phyloP scores from a whole-genome alignment of 2,329 filamentous ascomycete species.

The Diaporthe sp. region DNA sequence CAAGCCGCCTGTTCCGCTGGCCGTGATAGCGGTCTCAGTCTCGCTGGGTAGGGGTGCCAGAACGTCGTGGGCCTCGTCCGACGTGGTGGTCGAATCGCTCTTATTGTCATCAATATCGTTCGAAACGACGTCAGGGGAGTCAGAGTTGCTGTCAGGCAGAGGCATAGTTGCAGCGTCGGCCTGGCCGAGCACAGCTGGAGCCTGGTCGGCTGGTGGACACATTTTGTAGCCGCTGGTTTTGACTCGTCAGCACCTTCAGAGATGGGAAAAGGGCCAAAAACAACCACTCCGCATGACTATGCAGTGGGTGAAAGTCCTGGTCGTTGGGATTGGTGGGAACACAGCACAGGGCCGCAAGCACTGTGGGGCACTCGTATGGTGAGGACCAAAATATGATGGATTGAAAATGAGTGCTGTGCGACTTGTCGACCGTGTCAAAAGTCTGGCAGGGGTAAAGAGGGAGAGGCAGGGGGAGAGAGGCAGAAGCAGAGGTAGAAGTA shows the following conservation, averaged over 20 bases:
- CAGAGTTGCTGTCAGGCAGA: slow-evolving; percentile 18
- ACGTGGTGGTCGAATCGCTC: background rate
- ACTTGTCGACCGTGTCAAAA: background rate
- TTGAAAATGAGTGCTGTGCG: background rate
- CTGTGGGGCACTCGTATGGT: background rate
- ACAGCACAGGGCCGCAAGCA: background rate
- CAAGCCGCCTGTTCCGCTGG: background rate
- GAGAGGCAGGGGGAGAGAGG: background rate
- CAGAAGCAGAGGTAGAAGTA: too few relatives aligned
- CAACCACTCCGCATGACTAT: too few relatives aligned
- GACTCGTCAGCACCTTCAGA: background rate
- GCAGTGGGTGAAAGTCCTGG: background rate
- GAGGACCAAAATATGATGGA: background rate
- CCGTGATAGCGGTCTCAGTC: background rate
- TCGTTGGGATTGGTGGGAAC: background rate
- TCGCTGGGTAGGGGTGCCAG: background rate
- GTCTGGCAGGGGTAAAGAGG: background rate
- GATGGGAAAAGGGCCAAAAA: too few relatives aligned
- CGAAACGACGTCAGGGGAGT: background rate
- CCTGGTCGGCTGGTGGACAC: background rate
- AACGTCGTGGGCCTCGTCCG: background rate
- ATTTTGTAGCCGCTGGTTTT: background rate
- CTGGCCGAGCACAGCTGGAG: slow-evolving; percentile 15
- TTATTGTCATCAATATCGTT: background rate
- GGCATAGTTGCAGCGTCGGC: background rate